Evolutionary conservation across 208 protist species (phyloP), one percentile per base, ranked within the genome.

Genomic region (Leishmania major): DNA sequence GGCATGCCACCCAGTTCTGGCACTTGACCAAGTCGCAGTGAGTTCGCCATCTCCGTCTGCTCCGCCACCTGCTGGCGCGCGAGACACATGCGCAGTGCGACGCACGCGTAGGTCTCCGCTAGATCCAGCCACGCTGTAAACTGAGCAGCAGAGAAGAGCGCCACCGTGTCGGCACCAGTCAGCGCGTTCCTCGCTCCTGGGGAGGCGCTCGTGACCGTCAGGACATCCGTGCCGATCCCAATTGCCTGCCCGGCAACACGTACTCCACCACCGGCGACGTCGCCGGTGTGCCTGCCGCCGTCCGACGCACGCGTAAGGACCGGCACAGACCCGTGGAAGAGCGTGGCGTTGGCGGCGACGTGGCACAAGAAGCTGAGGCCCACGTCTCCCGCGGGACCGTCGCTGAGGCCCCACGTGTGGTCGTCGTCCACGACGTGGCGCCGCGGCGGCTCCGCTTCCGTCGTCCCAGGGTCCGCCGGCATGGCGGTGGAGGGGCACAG

Each of bases 331-430:
- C 47, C 67, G 43, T 69, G 76, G 40, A 86, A 86, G 59, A 31
- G 43, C 6, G 70, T 64, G 15, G 74, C 75, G 35, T 86, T 69
- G 2, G 83, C 83, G 5, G 78, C 75, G 1, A 37, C 55, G 15
- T 73, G 43, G 43, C 72, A 55, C 60, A 80, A 57, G 53, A 86
- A 86, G n/a, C 22, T 59, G 7, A 86, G 77, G 49, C 77, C 77
- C 28, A 64, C 51, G 51, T 80, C 77, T 3, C 37, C 70, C 8
- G 40, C 49, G 51, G 51, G n/a, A 31, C 5, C 73, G 53, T 59
- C 73, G 51, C 47, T 62, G 73, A 60, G 53, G 31, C 28, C 43
- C 45, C 43, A 28, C 31, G 70, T 6, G 70, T 74, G 22, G 35
- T 28, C 17, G 17, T 31, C 19, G 70, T 55, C 45, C 43, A 51